These are phyloP conservation scores for Oldenlandia corymbosa DNA, from an alignment of 257 asterid genomes.

Conservation along the genomic window DNA sequence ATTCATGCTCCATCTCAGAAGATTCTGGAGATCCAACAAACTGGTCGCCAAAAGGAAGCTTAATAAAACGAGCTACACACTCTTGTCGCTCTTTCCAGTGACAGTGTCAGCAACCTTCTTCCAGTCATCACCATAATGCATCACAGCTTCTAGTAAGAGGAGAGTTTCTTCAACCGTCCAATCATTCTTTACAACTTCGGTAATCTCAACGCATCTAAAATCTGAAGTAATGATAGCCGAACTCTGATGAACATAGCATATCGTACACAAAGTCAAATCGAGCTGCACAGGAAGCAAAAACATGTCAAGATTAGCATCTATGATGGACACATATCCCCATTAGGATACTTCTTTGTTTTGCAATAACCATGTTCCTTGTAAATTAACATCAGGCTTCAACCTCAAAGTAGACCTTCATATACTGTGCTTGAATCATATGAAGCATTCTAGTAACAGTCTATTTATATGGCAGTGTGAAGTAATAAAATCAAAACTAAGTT, in stretches of 20 bases:
- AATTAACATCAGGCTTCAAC: no score
- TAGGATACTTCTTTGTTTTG: no score
- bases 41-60: constrained; percentile 91
- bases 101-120: constrained; percentile 84
- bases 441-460: no score
- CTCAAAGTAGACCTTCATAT: no score
- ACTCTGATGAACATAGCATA: constrained; percentile 80
- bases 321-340: no score
- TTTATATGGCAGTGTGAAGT: no score
- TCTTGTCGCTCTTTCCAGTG: constrained; percentile 71
- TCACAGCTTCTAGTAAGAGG: constrained; percentile 80
- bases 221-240: constrained; percentile 64
- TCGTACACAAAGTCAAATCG: constrained; percentile 83
- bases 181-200: constrained; percentile 71
- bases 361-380: no score
- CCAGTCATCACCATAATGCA: constrained; percentile 94
- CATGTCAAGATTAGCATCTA: no score
- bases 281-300: constrained; percentile 44
- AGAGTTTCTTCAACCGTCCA: constrained; percentile 88
- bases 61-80: constrained; percentile 78
- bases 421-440: no score
- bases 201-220: constrained; percentile 82
- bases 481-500: no score
- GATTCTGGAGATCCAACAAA: constrained; percentile 89
- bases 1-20: constrained; percentile 48